These are phyloP conservation scores for Leucoagaricus sp. DNA, from an alignment of 1,284 basidiomycete genomes.

Conservation along the genomic window DNA sequence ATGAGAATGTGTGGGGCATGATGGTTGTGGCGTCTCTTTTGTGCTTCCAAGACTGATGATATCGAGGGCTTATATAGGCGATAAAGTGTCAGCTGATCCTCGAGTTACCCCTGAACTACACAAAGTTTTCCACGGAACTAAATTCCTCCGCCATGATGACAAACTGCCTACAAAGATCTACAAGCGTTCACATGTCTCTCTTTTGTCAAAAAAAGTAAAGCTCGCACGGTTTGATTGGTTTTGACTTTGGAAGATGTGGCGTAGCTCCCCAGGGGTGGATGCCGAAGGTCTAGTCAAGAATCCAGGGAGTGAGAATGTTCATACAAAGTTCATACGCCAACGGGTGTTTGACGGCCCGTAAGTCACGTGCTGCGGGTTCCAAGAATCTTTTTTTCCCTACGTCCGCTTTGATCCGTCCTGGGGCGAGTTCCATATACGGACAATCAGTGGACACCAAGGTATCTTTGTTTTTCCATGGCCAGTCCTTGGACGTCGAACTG, in stretches of 20 bases:
- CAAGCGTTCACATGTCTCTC: conserved; percentile 2
- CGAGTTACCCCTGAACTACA: neutral
- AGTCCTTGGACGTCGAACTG: too few relatives aligned
- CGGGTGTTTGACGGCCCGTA: too few relatives aligned
- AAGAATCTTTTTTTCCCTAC: too few relatives aligned
- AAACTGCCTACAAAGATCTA: neutral
- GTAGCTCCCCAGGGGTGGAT: too few relatives aligned
- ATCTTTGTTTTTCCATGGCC: too few relatives aligned
- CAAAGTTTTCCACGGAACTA: conserved; percentile 2
- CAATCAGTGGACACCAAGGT: too few relatives aligned
- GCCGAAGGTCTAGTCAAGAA: too few relatives aligned
- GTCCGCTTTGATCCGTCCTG: too few relatives aligned
- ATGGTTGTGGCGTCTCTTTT: conserved; percentile 3
- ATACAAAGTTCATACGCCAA: too few relatives aligned
- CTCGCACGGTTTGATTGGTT: neutral
- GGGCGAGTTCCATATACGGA: too few relatives aligned
- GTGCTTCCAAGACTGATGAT: neutral
- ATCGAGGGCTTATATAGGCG: neutral
- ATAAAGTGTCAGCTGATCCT: conserved; percentile 2
- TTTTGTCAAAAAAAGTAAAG: neutral
- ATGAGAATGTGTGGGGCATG: conserved; percentile 49
- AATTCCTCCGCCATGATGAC: conserved; percentile 6
- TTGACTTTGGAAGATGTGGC: neutral
- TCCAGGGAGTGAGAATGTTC: too few relatives aligned
- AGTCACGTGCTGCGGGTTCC: too few relatives aligned